phyloP scores from a whole-genome alignment of 2,329 filamentous ascomycete genomes.

The Ophiocordyceps camponoti-floridani region DNA sequence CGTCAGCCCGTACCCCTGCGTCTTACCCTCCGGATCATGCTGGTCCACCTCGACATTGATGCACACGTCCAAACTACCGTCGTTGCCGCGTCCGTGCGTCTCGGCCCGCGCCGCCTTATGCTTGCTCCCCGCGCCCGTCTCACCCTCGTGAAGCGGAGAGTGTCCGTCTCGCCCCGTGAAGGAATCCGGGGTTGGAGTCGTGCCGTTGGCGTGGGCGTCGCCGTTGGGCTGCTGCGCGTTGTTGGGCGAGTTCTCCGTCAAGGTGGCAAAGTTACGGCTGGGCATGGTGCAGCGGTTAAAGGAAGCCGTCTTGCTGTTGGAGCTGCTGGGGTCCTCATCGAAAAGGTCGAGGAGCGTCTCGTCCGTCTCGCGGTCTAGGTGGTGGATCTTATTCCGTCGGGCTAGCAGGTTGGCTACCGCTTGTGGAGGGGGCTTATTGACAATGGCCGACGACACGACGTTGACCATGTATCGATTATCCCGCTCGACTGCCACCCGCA shows the following conservation, averaged over 20 bases:
- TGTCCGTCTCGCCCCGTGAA: conserved; percentile 44
- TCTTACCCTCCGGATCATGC: conserved; percentile 61
- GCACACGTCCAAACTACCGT: conserved; percentile 58
- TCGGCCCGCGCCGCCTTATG: conserved; percentile 52
- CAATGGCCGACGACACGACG: conserved; percentile 83
- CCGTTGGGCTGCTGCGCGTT: conserved; percentile 13
- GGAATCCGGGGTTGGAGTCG: conserved; percentile 3
- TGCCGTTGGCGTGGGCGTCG: conserved; percentile 6
- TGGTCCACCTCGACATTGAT: conserved; percentile 81
- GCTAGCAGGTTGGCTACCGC: conserved; percentile 83
- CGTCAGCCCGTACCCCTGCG: conserved; percentile 66
- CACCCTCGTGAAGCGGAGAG: conserved; percentile 54
- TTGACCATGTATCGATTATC: conserved; percentile 95
- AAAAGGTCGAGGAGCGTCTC: conserved; percentile 93
- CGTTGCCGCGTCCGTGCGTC: conserved; percentile 34
- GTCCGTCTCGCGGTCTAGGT: conserved; percentile 55
- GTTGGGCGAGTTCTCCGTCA: conserved; percentile 69
- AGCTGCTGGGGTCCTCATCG: conserved; percentile 73
- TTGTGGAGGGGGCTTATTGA: conserved; percentile 81
- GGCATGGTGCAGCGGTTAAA: conserved; percentile 81
- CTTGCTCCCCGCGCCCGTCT: conserved; percentile 57
- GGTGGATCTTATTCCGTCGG: conserved; percentile 68
- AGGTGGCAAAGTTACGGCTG: conserved; percentile 80
- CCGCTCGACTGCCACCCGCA: conserved; percentile 57
- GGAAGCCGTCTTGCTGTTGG: conserved; percentile 49